Evolutionary conservation across 2,329 filamentous ascomycete species (phyloP), one percentile per base, ranked within the genome.

Genomic region (Aspergillus piperis): DNA sequence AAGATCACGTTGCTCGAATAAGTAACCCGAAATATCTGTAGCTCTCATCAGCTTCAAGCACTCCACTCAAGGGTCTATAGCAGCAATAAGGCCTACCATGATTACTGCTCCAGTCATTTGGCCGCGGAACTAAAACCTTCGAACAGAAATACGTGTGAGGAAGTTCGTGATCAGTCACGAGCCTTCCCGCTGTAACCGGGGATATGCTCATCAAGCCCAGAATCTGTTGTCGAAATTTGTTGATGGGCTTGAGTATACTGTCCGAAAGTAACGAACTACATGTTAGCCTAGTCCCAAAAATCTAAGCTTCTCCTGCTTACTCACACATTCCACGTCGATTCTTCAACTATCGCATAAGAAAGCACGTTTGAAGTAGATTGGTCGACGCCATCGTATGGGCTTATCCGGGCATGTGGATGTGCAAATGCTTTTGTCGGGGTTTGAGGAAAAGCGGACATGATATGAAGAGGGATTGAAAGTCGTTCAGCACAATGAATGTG

Each of bases 111-210:
- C 53, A 56, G 27, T 56, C 53, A 25, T 19, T 44, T 36, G 53
- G 53, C 32, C 32, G 32, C 4, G 53, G n/a, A 21, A 47, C 8
- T 3, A 56, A n/a, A 11, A 48, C n/a, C 21, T 48, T 25, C 3
- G 53, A 56, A 32, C 53, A 56, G n/a, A 56, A 44, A 21, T 56
- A 56, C 1, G 53, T 56, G 19, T 56, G 53, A 3, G 53, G 53
- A 13, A 56, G 15, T 25, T 30, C 23, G 5, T 56, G 21, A 15
- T 56, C 25, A n/a, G 17, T 4, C 41, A 56, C 5, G 4, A 56
- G 25, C 13, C 44, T 27, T 27, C 23, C 44, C 13, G 21, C 44
- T 10, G 25, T 10, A 17, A 23, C 44, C 1, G 44, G 15, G 7
- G 44, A 49, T n/a, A 49, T 30, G 13, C 23, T 17, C 23, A n/a